phyloP scores from a whole-genome alignment of 176 grass and related monocot species.

The Chloris gayana region DNA sequence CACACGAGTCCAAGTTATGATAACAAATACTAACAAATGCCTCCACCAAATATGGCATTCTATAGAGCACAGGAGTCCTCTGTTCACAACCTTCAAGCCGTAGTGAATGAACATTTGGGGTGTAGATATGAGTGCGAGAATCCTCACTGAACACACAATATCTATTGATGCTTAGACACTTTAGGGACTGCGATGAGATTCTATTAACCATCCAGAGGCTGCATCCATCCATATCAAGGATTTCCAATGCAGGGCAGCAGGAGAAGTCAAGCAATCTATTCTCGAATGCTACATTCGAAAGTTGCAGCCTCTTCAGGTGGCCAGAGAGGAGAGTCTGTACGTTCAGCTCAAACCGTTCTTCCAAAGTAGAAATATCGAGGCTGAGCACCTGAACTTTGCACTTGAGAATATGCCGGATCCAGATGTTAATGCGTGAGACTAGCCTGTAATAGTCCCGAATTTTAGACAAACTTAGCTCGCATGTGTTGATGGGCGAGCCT shows the following conservation, averaged over 20 bases:
- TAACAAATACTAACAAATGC: no score
- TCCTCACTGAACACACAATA: neutral
- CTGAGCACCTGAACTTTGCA: neutral
- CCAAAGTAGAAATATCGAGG: neutral
- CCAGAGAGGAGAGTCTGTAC: conserved; percentile 13
- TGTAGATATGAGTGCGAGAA: neutral
- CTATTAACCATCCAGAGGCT: neutral
- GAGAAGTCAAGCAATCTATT: neutral
- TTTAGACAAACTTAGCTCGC: neutral
- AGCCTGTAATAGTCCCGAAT: neutral
- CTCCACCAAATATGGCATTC: no score
- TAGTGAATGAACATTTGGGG: neutral
- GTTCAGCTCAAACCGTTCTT: neutral
- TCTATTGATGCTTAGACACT: neutral
- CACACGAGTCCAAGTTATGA: no score
- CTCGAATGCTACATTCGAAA: neutral
- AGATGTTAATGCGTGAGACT: neutral
- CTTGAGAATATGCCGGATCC: conserved; percentile 7
- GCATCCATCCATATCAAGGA: neutral
- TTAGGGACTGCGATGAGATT: neutral
- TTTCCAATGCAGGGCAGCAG: neutral
- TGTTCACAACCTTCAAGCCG: neutral
- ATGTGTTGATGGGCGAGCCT: neutral
- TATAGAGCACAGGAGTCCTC: neutral
- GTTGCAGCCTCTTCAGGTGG: conserved; percentile 8